A percentile compares a stretch with the other conserved stretches of the same genome.
Conservation (phyloP, 2,329 filamentous ascomycete species). For the Xylaria hypoxylon region DNA sequence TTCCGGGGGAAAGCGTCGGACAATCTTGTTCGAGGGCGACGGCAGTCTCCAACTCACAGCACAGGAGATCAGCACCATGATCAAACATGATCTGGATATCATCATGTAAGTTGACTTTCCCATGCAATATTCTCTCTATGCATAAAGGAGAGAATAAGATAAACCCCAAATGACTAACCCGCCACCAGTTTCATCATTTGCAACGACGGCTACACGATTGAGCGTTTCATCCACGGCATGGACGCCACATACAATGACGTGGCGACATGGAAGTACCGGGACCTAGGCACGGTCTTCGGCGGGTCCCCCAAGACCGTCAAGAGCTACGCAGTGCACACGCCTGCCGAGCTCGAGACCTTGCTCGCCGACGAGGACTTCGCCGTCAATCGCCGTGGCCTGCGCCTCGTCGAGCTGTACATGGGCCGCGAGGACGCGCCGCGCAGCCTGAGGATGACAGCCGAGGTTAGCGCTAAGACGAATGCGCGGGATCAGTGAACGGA, state of each 20-base stretch:
- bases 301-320: conserved; percentile 62
- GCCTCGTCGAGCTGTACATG: conserved; percentile 87
- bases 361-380: conserved; percentile 74
- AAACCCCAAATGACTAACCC: not conserved
- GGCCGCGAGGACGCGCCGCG: conserved; percentile 80
- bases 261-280: conserved; percentile 77
- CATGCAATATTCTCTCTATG: not conserved
- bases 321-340: conserved; percentile 75
- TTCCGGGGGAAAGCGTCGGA: conserved; percentile 66
- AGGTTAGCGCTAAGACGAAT: conserved; percentile 77
- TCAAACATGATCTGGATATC: conserved; percentile 77
- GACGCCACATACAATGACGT: conserved; percentile 85
- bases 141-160: not conserved
- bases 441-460: conserved; percentile 75
- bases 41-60: conserved; percentile 87
- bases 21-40: conserved; percentile 89
- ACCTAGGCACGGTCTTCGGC: conserved; percentile 75
- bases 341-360: conserved; percentile 73
- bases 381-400: conserved; percentile 60
- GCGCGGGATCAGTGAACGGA: conserved; percentile 48
- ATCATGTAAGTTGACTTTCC: conserved; percentile 71
- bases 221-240: conserved; percentile 88
- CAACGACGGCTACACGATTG: conserved; percentile 91
- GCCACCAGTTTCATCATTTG: conserved; percentile 78
- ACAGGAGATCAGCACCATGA: conserved; percentile 87